Evolutionary conservation across 768 basidiomycete genomes (phyloP).

Genomic region (Baorangia bicolor): DNA sequence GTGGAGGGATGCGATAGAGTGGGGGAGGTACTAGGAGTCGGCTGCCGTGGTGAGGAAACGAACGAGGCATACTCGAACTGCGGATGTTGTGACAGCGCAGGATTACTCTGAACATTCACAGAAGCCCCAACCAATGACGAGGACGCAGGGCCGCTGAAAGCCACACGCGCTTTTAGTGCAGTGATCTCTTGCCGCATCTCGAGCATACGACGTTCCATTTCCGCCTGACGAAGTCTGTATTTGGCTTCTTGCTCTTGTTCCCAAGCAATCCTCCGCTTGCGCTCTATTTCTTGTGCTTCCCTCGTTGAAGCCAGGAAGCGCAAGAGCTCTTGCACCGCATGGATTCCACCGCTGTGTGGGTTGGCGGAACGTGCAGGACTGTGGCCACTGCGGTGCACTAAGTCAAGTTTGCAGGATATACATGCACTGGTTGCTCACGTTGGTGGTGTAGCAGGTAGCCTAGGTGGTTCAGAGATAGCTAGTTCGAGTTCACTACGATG

Average conservation of each 20-base stretch:
- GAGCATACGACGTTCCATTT: constrained; percentile 55
- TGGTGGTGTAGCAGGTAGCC: constrained; percentile 25
- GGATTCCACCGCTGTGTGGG: constrained; percentile 37
- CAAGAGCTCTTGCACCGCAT: constrained; percentile 59
- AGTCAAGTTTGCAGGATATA: neutral
- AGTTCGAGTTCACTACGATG: constrained; percentile 67
- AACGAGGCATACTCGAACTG: constrained; percentile 7
- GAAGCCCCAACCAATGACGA: constrained; percentile 3
- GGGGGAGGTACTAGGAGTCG: constrained; percentile 32
- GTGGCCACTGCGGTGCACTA: constrained; percentile 6
- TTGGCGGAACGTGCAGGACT: constrained; percentile 19
- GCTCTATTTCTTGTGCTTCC: constrained; percentile 61
- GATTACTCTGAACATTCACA: neutral
- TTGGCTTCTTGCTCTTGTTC: constrained; percentile 70
- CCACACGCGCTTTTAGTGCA: constrained; percentile 42
- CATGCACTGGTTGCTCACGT: constrained; percentile 33
- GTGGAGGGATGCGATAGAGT: constrained; percentile 29
- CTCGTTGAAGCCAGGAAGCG: constrained; percentile 56
- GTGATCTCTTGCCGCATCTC: constrained; percentile 56
- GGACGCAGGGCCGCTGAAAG: constrained; percentile 18
- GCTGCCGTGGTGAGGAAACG: constrained; percentile 23
- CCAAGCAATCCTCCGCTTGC: constrained; percentile 60
- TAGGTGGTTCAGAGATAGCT: constrained; percentile 48
- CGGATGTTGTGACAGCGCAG: constrained; percentile 2
- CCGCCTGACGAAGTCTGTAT: constrained; percentile 50